Evolutionary conservation across 2,329 filamentous ascomycete genomes (phyloP).

Genomic region (Hortaea werneckii): DNA sequence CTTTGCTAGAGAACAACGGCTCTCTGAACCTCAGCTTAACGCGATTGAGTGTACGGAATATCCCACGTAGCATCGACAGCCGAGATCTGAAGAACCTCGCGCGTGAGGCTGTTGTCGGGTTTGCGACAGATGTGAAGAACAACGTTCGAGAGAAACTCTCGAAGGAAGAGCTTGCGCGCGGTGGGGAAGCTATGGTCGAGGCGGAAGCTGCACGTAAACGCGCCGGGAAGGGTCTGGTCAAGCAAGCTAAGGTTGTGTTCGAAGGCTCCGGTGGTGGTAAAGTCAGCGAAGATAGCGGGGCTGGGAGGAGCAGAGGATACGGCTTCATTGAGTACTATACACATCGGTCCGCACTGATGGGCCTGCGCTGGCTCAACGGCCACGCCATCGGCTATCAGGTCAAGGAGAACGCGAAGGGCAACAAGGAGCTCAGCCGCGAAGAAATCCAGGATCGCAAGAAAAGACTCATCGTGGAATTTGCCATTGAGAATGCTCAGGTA

Average conservation of each 20-base stretch:
- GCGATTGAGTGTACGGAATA: constrained; percentile 80
- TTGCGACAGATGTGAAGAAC: constrained; percentile 77
- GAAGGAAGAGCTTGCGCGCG: constrained; percentile 78
- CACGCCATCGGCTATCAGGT: constrained; percentile 47
- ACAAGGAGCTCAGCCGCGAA: constrained; percentile 22
- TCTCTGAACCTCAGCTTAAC: constrained; percentile 81
- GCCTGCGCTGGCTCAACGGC: constrained; percentile 85
- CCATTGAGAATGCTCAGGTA: constrained; percentile 95
- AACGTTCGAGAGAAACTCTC: constrained; percentile 68
- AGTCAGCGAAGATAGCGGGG: constrained; percentile 64
- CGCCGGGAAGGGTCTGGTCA: constrained; percentile 79
- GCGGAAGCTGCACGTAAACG: constrained; percentile 70
- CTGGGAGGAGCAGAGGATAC: constrained; percentile 80
- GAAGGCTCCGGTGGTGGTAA: constrained; percentile 80
- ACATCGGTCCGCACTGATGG: constrained; percentile 91
- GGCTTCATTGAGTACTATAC: constrained; percentile 96
- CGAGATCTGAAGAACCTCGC: constrained; percentile 89
- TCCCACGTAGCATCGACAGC: constrained; percentile 70
- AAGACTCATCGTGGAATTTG: constrained; percentile 88
- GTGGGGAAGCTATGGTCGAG: constrained; percentile 67
- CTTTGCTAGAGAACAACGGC: constrained; percentile 83
- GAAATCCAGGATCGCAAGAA: constrained; percentile 66
- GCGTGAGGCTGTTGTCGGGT: constrained; percentile 84
- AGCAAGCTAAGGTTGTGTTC: constrained; percentile 89
- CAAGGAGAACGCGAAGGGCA: constrained; percentile 30